These are phyloP conservation scores for Globisporangium emineosum DNA, from an alignment of 352 stramenopile genomes.

Conservation along the genomic window DNA sequence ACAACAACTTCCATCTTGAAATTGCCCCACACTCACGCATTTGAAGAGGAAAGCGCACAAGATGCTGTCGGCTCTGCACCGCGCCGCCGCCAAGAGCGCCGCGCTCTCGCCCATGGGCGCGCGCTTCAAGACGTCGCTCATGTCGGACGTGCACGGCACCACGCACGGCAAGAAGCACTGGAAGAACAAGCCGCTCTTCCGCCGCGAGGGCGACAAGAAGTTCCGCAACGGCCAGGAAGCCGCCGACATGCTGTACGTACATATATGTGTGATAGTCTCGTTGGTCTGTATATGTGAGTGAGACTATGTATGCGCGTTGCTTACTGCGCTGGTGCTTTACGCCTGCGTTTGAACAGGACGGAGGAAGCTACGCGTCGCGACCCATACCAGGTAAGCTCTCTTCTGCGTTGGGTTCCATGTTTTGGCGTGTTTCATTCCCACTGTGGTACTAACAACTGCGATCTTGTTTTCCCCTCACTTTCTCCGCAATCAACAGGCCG, in stretches of 20 bases:
- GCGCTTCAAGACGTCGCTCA: constrained; percentile 56
- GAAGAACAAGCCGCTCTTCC: constrained; percentile 97
- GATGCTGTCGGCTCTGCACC: constrained; percentile 27
- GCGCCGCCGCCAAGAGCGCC: constrained; percentile 16
- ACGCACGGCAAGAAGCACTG: constrained; percentile 90
- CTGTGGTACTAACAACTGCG: constrained; percentile 4
- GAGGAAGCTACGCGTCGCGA: constrained; percentile 77
- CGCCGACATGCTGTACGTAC: constrained; percentile 88
- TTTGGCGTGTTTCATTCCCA: not conserved
- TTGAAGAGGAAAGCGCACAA: not conserved
- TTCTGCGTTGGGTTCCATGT: not conserved
- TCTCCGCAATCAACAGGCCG: not conserved
- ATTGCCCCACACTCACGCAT: not conserved
- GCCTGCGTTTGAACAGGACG: constrained; percentile 22
- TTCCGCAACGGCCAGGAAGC: constrained; percentile 96
- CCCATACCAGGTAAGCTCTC: constrained; percentile 53
- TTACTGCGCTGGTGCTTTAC: not conserved
- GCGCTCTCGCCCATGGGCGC: constrained; percentile 18
- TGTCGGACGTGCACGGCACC: constrained; percentile 87
- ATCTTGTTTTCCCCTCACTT: not conserved
- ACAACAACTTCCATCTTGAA: not conserved
- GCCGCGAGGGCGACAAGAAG: constrained; percentile 93
- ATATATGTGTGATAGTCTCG: not conserved
- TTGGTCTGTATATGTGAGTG: not conserved
- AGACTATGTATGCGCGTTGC: not conserved